Evolutionary conservation across 2,329 filamentous ascomycete species (phyloP).

Genomic region (Pseudonectria foliicola): DNA sequence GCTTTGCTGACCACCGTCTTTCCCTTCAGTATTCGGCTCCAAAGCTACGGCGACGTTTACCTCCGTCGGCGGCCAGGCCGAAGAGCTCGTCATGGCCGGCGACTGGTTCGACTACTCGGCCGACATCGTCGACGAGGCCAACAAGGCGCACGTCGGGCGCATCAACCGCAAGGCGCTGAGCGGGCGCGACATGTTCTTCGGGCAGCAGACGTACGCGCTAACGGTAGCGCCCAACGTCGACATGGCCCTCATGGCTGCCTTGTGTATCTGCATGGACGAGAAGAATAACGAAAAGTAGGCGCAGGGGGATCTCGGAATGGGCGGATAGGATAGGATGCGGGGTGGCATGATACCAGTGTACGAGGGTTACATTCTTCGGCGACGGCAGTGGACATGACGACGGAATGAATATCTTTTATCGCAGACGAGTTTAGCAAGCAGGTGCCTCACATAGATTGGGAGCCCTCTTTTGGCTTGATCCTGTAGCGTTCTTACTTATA

Average conservation of each 20-base stretch:
- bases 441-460: too few species aligned
- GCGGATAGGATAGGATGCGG: too few species aligned
- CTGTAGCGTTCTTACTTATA: too few species aligned
- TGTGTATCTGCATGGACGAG: conserved; percentile 64
- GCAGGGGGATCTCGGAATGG: too few species aligned
- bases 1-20: conserved; percentile 3
- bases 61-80: conserved; percentile 34
- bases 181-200: conserved; percentile 48
- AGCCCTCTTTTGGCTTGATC: too few species aligned
- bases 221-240: conserved; percentile 59
- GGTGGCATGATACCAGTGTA: too few species aligned
- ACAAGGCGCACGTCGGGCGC: conserved; percentile 44
- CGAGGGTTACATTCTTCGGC: not conserved
- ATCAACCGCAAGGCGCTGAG: conserved; percentile 55
- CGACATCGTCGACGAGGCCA: conserved; percentile 47
- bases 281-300: conserved; percentile 37
- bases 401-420: too few species aligned
- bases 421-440: too few species aligned
- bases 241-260: conserved; percentile 55
- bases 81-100: conserved; percentile 51
- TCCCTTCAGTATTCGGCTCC: conserved; percentile 39
- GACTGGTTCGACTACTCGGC: conserved; percentile 52
- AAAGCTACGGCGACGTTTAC: conserved; percentile 52
- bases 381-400: too few species aligned
- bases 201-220: conserved; percentile 59